These are phyloP conservation scores for Hypholoma sublateritium DNA, from an alignment of 768 basidiomycete genomes.

Conservation along the genomic window DNA sequence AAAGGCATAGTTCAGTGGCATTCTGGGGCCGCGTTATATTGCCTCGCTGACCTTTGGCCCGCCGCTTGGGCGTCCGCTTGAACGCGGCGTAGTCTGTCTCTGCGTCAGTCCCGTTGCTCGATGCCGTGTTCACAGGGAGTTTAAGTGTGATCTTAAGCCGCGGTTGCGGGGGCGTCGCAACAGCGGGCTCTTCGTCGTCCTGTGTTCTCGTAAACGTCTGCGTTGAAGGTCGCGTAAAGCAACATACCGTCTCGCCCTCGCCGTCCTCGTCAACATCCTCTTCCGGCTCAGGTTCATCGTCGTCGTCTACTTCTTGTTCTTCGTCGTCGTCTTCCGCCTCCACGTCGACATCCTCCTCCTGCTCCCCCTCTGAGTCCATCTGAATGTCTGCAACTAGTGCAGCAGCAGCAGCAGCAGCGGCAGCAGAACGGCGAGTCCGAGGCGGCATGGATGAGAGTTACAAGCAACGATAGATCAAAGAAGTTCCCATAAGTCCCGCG, in stretches of 20 bases:
- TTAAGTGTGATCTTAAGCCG: slow-evolving; percentile 65
- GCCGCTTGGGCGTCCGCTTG: slow-evolving; percentile 23
- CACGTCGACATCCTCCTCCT: slow-evolving; percentile 35
- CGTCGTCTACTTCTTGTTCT: slow-evolving; percentile 38
- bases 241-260: slow-evolving; percentile 3
- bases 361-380: slow-evolving; percentile 31
- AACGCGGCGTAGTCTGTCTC: slow-evolving; percentile 31
- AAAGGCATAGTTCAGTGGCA: not conserved
- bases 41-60: slow-evolving; percentile 18
- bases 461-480: slow-evolving; percentile 9
- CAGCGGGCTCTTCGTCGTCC: slow-evolving; percentile 21
- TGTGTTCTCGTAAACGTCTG: not conserved
- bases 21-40: not conserved
- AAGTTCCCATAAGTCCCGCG: slow-evolving; percentile 25
- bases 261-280: slow-evolving; percentile 36
- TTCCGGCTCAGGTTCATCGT: slow-evolving; percentile 27
- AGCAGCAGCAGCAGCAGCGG: slow-evolving; percentile 27
- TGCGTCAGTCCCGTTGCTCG: slow-evolving; percentile 27
- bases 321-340: slow-evolving; percentile 28
- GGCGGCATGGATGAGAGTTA: slow-evolving; percentile 24
- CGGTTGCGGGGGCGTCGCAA: slow-evolving; percentile 31
- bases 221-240: not conserved
- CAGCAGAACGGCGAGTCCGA: slow-evolving; percentile 32
- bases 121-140: slow-evolving; percentile 40
- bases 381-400: slow-evolving; percentile 33